Base-by-base conservation (phyloP, 345 rosid species). In the Arabis hirsuta region DNA sequence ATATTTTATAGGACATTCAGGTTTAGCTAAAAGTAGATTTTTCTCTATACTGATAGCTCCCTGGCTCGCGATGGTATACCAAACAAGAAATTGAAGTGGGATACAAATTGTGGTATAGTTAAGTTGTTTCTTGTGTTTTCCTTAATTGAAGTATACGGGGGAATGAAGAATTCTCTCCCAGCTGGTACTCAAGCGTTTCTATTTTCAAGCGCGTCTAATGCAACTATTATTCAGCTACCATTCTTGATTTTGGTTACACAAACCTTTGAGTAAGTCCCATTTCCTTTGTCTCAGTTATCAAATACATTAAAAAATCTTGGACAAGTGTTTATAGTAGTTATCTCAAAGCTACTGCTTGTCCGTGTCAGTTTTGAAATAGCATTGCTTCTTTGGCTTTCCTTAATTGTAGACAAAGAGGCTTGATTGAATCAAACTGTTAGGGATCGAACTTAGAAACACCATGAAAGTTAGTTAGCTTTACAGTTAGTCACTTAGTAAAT, bases 241-340 rank as follows among this genome's bases (percentile, higher is more conserved):
- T 27, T 51, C 48, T 24, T 43, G 65, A 61, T 41, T 61, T 50
- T 26, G 38, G 13, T 8, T 42, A 43, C 51, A 8, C 38, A 61
- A 61, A 22, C 65, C 39, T 51, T 22, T 27, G 27, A 20, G 57
- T 36, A 65, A 51, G 70, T 38, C 38, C 9, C 46, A 34, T 20
- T 64, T 16, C 34, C 32, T 48, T 48, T 64, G 57, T 34, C 45
- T 64, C 45, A 7, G 2, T 36, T 34, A 7, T 64, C 19, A 64
- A 32, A 1, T 22, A 22, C 24, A 22, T 22, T 22, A n/a, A 19
- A 10, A 34, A 19, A 64, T 19, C 13, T 7, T 64, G 46, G 45
- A 32, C 36, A 32, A 32, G 7, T 32, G 36, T 32, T 32, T 32
- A 32, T 32, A 32, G 8, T 32, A 32, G 36, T 32, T 32, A 32